Percentiles rank a stretch among this genome's conserved stretches.
Evolutionary conservation across 306 rosid genomes (phyloP).

Genomic region (Vicia sativa): DNA sequence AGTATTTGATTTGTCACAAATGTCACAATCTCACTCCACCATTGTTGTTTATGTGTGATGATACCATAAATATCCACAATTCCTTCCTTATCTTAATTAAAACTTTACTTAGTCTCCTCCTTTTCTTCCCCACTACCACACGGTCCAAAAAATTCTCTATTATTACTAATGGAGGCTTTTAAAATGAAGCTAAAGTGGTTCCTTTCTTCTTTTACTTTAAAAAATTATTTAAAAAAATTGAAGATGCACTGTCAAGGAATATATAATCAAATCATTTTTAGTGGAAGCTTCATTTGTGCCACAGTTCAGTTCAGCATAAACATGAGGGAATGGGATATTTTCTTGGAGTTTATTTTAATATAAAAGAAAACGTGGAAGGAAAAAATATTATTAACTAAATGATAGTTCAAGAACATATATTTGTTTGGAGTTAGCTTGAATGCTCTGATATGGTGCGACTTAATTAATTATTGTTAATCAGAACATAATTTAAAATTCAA

Average conservation of each 20-base stretch:
- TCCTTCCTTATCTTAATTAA: constrained; percentile 29
- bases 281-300: constrained; percentile 51
- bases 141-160: constrained; percentile 29
- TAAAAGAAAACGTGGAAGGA: no score
- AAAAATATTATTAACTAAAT: no score
- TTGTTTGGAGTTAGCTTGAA: no score
- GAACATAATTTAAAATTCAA: no score
- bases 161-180: constrained; percentile 35
- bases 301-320: constrained; percentile 28
- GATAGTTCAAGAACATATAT: no score
- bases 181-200: constrained; percentile 36
- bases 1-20: background rate
- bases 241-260: constrained; percentile 40
- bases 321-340: constrained; percentile 41
- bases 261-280: constrained; percentile 43
- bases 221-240: constrained; percentile 24
- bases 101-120: constrained; percentile 21
- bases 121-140: constrained; percentile 26
- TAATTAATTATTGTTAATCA: no score
- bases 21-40: constrained; percentile 29
- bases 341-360: background rate
- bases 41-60: background rate
- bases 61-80: constrained; percentile 35
- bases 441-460: no score
- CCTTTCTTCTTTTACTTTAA: constrained; percentile 30